Conservation (phyloP, 345 rosid species). For the Cardiospermum halicacabum region DNA sequence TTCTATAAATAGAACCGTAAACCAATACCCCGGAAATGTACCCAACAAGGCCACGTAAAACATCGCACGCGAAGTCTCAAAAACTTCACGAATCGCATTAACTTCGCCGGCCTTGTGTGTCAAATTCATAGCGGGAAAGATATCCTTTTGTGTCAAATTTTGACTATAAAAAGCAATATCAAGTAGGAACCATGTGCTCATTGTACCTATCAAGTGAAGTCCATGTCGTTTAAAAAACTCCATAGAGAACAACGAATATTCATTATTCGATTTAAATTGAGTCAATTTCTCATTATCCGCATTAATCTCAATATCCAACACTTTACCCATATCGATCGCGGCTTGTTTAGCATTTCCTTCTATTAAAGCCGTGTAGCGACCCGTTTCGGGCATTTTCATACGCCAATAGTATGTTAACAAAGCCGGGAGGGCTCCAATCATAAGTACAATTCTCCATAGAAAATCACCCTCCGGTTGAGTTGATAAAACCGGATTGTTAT, state of each 20-base stretch:
- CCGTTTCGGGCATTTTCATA: slow-evolving; percentile 65
- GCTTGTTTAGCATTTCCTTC: slow-evolving; percentile 55
- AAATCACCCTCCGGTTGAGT: slow-evolving; percentile 47
- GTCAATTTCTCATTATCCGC: slow-evolving; percentile 27
- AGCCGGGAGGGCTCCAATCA: slow-evolving; percentile 56
- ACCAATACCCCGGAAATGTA: slow-evolving; percentile 62
- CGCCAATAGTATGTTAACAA: slow-evolving; percentile 46
- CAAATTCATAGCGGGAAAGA: slow-evolving; percentile 39
- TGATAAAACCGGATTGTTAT: slow-evolving; percentile 15
- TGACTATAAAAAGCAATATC: slow-evolving; percentile 62
- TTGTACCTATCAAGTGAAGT: slow-evolving; percentile 40
- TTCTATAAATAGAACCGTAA: slow-evolving; percentile 46
- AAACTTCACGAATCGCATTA: slow-evolving; percentile 41
- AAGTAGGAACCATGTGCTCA: slow-evolving; percentile 49
- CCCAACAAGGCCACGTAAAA: slow-evolving; percentile 39
- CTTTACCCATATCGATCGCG: slow-evolving; percentile 47
- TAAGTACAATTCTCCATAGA: slow-evolving; percentile 48
- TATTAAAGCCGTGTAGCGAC: slow-evolving; percentile 50
- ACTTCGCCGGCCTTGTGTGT: background rate
- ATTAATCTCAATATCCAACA: slow-evolving; percentile 39
- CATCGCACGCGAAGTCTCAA: slow-evolving; percentile 46
- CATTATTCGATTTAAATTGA: slow-evolving; percentile 26
- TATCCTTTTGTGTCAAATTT: slow-evolving; percentile 50
- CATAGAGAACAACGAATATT: slow-evolving; percentile 24
- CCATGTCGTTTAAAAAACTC: slow-evolving; percentile 48